These are phyloP conservation scores for Monosporozyma aerobia DNA, from an alignment of 805 yeast species.

Conservation along the genomic window DNA sequence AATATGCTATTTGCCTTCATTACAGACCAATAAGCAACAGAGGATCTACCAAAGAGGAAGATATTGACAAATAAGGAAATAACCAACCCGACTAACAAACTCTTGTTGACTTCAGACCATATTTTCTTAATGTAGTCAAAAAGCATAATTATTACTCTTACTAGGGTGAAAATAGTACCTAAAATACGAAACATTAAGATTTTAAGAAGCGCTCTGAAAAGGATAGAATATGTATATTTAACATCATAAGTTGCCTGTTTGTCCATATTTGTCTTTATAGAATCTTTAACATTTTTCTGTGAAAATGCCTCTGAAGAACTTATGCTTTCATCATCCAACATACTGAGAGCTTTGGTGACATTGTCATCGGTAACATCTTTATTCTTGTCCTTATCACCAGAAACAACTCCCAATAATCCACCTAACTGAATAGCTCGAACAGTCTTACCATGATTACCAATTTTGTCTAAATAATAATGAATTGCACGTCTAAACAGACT, in stretches of 20 bases:
- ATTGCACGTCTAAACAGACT: conserved; percentile 10
- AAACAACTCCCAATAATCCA: conserved; percentile 48
- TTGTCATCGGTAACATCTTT: not conserved
- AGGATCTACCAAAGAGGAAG: conserved; percentile 41
- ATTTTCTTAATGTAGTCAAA: conserved; percentile 1
- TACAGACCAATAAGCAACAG: conserved; percentile 51
- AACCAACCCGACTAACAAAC: conserved; percentile 34
- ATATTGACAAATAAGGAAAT: conserved; percentile 44
- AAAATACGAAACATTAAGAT: conserved; percentile 4
- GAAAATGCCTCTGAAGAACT: not conserved
- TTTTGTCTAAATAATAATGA: conserved; percentile 18
- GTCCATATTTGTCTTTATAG: conserved; percentile 2
- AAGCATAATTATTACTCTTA: conserved; percentile 7
- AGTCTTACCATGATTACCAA: conserved; percentile 36
- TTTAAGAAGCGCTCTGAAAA: conserved; percentile 8
- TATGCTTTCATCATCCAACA: not conserved
- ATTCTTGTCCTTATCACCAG: conserved; percentile 1
- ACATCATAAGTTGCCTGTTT: conserved; percentile 8
- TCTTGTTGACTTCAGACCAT: conserved; percentile 25
- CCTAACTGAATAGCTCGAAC: conserved; percentile 48
- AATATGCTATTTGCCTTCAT: conserved; percentile 34
- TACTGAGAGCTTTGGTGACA: not conserved
- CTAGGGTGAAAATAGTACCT: conserved; percentile 6
- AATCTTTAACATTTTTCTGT: not conserved
- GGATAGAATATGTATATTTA: conserved; percentile 6